Percentiles rank a stretch among this genome's conserved stretches.
These are phyloP conservation scores for Acanthamoeba lenticulata DNA, from an alignment of 208 protist species.

Conservation along the genomic window DNA sequence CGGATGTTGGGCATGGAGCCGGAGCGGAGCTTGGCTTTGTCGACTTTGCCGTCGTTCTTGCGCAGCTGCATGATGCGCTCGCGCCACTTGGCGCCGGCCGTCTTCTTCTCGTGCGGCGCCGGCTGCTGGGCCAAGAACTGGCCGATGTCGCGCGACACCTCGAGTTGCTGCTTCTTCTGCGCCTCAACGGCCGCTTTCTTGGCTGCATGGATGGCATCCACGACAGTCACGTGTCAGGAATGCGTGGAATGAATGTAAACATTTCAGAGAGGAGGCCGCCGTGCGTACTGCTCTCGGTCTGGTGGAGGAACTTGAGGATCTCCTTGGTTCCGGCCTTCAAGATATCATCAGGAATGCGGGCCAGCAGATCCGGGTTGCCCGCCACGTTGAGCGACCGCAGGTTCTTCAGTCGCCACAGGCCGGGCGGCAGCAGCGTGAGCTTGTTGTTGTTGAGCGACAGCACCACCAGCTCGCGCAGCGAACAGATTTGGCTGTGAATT, in stretches of 20 bases:
- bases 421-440: conserved; percentile 1
- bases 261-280: not conserved
- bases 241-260: not conserved
- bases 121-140: not conserved
- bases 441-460: conserved; percentile 56
- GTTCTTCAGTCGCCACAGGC: conserved; percentile 53
- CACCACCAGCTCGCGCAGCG: conserved; percentile 58
- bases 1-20: conserved; percentile 31
- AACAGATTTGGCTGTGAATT: conserved; percentile 13
- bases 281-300: not conserved
- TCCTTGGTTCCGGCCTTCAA: conserved; percentile 36
- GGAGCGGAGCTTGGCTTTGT: not conserved
- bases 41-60: conserved; percentile 16
- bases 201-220: not conserved
- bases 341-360: conserved; percentile 17
- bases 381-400: conserved; percentile 47
- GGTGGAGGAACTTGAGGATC: conserved; percentile 44
- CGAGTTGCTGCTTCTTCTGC: conserved; percentile 17
- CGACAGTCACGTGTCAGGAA: too few species aligned
- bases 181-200: not conserved
- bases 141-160: not conserved
- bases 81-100: not conserved
- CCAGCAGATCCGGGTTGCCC: conserved; percentile 20
- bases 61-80: conserved; percentile 2
- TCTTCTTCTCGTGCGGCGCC: not conserved